Conservation (phyloP, 139 green algal genomes). For the Chlorella vulgaris region DNA sequence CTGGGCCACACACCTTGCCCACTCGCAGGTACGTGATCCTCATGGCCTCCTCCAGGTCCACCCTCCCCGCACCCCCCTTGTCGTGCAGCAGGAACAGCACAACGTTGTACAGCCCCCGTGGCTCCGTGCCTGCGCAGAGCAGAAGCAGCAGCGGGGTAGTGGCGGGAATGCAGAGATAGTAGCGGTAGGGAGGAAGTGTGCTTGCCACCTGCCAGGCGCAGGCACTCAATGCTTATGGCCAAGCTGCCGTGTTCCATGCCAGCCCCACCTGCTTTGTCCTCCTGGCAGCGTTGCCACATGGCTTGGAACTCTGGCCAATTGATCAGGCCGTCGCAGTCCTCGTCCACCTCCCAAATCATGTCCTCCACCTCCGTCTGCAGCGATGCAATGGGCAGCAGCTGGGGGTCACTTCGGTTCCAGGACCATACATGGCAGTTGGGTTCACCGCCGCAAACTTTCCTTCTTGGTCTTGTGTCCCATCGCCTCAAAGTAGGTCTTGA, state of each 20-base stretch:
- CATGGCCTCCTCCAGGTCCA: constrained; percentile 83
- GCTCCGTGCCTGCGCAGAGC: constrained; percentile 79
- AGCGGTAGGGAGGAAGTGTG: no score
- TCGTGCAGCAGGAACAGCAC: constrained; percentile 96
- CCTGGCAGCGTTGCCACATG: constrained; percentile 86
- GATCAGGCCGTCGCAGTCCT: constrained; percentile 83
- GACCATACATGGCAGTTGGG: no score
- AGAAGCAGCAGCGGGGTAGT: background rate
- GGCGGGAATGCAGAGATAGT: no score
- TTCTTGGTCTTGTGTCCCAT: constrained; percentile 80
- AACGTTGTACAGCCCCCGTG: constrained; percentile 91
- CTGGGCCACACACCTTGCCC: constrained; percentile 48
- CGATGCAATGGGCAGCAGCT: background rate
- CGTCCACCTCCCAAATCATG: constrained; percentile 99
- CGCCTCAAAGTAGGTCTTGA: constrained; percentile 71
- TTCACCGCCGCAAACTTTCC: background rate
- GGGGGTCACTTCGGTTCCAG: background rate
- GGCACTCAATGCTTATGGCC: background rate
- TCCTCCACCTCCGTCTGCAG: constrained; percentile 84
- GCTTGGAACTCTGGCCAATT: constrained; percentile 85
- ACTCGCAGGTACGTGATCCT: constrained; percentile 94
- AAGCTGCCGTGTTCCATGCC: background rate
- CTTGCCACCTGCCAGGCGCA: background rate
- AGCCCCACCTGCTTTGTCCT: constrained; percentile 67
- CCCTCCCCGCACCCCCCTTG: constrained; percentile 44